Evolutionary conservation across 2,329 filamentous ascomycete genomes (phyloP).

Genomic region (Arthroderma uncinatum): DNA sequence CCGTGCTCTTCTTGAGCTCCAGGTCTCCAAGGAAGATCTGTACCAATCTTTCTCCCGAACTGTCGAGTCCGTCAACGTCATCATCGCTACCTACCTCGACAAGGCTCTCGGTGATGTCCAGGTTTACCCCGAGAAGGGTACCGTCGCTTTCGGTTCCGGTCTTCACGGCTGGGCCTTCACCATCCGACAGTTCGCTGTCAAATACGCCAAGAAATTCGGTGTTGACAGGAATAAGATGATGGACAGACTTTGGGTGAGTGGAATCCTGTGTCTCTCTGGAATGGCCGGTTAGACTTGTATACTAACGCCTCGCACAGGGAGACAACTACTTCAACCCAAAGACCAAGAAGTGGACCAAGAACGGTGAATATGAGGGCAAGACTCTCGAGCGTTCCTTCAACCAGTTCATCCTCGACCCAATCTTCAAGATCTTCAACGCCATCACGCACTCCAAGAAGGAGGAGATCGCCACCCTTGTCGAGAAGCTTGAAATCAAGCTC

Average conservation of each 20-base stretch:
- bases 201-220: constrained; percentile 99
- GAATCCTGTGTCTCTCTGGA: background rate
- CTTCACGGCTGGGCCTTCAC: constrained; percentile 99
- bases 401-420: constrained; percentile 98
- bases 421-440: constrained; percentile 95
- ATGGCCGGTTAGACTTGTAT: background rate
- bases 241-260: constrained; percentile 91
- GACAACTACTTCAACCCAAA: constrained; percentile 99
- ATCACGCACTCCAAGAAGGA: constrained; percentile 99
- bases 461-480: constrained; percentile 67
- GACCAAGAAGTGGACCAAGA: constrained; percentile 99
- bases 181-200: constrained; percentile 87
- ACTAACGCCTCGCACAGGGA: constrained; percentile 40
- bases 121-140: constrained; percentile 96
- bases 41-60: constrained; percentile 99
- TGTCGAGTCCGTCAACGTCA: constrained; percentile 99
- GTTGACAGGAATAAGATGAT: constrained; percentile 99
- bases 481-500: constrained; percentile 95
- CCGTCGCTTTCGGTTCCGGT: constrained; percentile 97
- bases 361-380: constrained; percentile 71
- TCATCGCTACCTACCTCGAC: constrained; percentile 98
- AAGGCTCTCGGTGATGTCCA: constrained; percentile 94
- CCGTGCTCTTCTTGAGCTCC: constrained; percentile 96
- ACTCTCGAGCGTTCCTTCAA: constrained; percentile 95
- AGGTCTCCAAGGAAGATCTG: constrained; percentile 96